A percentile compares a stretch with the other conserved stretches of the same genome.
phyloP scores from a whole-genome alignment of 2,329 filamentous ascomycete genomes.

The Phaeoacremonium minimum region DNA sequence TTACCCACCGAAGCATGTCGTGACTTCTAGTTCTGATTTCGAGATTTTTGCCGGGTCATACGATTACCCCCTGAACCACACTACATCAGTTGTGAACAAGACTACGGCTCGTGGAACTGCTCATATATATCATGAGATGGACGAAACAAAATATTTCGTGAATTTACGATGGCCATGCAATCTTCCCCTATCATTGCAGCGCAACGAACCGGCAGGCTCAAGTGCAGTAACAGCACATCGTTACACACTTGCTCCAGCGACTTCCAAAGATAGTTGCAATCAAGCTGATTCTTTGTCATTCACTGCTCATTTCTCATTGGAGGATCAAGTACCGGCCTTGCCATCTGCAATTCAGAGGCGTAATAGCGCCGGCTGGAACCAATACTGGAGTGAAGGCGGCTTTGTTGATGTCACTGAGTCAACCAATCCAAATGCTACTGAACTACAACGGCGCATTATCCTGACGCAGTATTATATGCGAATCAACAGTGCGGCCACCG shows the following conservation, averaged over 20 bases:
- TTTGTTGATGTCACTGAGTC: constrained; percentile 35
- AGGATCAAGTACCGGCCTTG: constrained; percentile 14
- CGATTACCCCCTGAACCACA: constrained; percentile 32
- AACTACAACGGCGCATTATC: constrained; percentile 36
- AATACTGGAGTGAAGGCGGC: constrained; percentile 33
- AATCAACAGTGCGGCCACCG: constrained; percentile 31
- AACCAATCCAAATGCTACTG: constrained; percentile 28
- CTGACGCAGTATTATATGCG: constrained; percentile 37
- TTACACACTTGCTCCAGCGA: constrained; percentile 17
- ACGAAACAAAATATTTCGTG: constrained; percentile 31
- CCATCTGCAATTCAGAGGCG: constrained; percentile 17
- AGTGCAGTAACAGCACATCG: constrained; percentile 21
- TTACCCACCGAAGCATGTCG: constrained; percentile 30
- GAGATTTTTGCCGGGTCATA: constrained; percentile 35
- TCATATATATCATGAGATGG: constrained; percentile 30
- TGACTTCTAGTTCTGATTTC: constrained; percentile 31
- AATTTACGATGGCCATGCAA: constrained; percentile 27
- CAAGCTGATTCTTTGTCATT: constrained; percentile 16
- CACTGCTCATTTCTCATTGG: constrained; percentile 26
- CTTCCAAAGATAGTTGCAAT: constrained; percentile 1
- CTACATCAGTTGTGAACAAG: constrained; percentile 18
- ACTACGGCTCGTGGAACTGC: constrained; percentile 12
- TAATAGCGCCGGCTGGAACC: constrained; percentile 22
- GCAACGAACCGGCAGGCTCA: constrained; percentile 18
- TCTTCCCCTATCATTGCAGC: constrained; percentile 12